These are phyloP conservation scores for Clitoria ternatea DNA, from an alignment of 306 rosid genomes.

Conservation along the genomic window DNA sequence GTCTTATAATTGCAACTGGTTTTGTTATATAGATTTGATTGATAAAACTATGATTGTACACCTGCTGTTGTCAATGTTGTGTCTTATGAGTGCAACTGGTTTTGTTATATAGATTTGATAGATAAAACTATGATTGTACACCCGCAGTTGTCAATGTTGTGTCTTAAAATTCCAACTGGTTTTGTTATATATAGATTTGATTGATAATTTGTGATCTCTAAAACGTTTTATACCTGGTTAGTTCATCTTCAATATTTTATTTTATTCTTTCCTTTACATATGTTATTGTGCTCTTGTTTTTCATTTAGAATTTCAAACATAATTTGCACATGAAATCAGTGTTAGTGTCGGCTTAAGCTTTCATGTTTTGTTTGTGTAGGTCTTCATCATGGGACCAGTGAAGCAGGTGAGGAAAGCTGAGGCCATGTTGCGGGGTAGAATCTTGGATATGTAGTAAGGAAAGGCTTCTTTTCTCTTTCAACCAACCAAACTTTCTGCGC, in stretches of 20 bases:
- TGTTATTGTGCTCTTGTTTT: not conserved
- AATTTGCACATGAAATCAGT: not conserved
- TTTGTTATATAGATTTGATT: not conserved
- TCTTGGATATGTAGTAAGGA: conserved; percentile 50
- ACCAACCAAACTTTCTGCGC: conserved; percentile 22
- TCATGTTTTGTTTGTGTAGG: conserved; percentile 48
- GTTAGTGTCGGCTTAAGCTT: not conserved
- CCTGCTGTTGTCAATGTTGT: not conserved
- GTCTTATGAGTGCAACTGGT: not conserved
- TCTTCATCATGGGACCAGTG: conserved; percentile 80
- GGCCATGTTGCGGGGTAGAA: conserved; percentile 91
- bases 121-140: conserved; percentile 9
- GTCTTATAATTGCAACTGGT: not conserved
- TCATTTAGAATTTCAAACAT: not conserved
- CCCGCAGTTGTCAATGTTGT: not conserved
- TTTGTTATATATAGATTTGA: not conserved
- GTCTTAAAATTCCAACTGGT: not conserved
- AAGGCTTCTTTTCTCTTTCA: conserved; percentile 1
- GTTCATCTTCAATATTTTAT: not conserved
- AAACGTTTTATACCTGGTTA: not conserved
- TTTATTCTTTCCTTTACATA: not conserved
- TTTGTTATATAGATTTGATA: not conserved
- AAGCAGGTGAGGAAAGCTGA: conserved; percentile 93
- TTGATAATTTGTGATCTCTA: not conserved
- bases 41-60: conserved; percentile 9